Conservation (phyloP, 805 yeast genomes). For the Wickerhamiella lipophila region DNA sequence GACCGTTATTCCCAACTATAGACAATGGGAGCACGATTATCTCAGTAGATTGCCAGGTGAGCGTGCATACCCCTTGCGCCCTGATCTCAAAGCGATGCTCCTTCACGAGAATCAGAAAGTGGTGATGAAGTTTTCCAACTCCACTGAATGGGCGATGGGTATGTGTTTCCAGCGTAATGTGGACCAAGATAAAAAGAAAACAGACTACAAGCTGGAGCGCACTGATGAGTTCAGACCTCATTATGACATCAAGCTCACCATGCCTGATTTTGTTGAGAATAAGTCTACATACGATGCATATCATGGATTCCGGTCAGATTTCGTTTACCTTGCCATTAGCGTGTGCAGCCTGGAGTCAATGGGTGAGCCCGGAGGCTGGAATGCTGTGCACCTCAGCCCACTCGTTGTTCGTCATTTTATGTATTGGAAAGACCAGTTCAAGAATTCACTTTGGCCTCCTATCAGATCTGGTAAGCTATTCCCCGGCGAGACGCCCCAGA, state of each 20-base stretch:
- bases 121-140: conserved; percentile 49
- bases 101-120: conserved; percentile 31
- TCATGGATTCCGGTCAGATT: conserved; percentile 66
- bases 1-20: conserved; percentile 67
- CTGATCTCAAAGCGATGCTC: conserved; percentile 20
- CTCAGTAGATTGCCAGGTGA: conserved; percentile 20
- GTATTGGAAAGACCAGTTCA: conserved; percentile 76
- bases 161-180: conserved; percentile 55
- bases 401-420: conserved; percentile 53
- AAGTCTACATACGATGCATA: conserved; percentile 59
- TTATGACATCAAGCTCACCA: conserved; percentile 46
- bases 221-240: conserved; percentile 44
- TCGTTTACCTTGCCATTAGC: conserved; percentile 56
- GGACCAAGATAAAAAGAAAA: conserved; percentile 27
- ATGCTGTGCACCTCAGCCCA: conserved; percentile 69
- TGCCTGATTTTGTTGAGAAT: conserved; percentile 41
- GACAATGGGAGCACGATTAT: conserved; percentile 32
- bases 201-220: conserved; percentile 28
- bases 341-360: conserved; percentile 23
- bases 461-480: conserved; percentile 64
- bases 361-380: conserved; percentile 33
- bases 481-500: conserved; percentile 30
- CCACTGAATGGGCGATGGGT: conserved; percentile 69
- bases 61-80: conserved; percentile 23
- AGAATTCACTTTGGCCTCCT: conserved; percentile 69